Conservation (phyloP, 805 yeast species). For the Candida nonsorbophila region DNA sequence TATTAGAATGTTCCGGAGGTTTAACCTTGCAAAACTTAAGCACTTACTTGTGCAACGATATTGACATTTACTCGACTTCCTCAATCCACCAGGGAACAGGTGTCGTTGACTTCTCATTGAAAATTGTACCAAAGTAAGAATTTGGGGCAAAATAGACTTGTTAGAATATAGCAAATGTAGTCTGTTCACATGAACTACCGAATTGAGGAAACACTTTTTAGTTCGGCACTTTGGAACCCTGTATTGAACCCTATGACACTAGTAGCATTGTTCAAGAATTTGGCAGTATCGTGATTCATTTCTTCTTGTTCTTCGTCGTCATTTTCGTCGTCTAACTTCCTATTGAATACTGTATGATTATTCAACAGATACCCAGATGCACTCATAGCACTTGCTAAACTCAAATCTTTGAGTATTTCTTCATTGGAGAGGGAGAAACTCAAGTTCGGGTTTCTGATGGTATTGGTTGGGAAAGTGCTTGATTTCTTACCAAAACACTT, state of each 20-base stretch:
- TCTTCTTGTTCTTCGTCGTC: constrained; percentile 9
- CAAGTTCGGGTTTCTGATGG: constrained; percentile 1
- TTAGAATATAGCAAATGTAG: background rate
- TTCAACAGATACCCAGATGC: constrained; percentile 26
- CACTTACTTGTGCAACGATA: constrained; percentile 64
- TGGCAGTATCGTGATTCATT: constrained; percentile 17
- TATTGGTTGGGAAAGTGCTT: constrained; percentile 1
- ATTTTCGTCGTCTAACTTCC: constrained; percentile 8
- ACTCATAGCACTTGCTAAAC: constrained; percentile 19
- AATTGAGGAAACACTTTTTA: constrained; percentile 34
- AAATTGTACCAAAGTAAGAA: too few species aligned
- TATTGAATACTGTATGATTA: constrained; percentile 7
- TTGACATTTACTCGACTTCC: constrained; percentile 88
- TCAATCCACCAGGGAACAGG: constrained; percentile 90
- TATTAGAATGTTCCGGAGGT: constrained; percentile 92
- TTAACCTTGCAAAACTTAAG: constrained; percentile 63
- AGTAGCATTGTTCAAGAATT: constrained; percentile 25
- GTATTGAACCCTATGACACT: constrained; percentile 38
- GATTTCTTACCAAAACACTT: constrained; percentile 45
- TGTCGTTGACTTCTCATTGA: constrained; percentile 78
- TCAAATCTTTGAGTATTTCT: constrained; percentile 17
- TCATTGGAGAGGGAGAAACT: constrained; percentile 7
- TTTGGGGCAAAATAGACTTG: too few species aligned
- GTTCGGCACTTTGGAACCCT: constrained; percentile 35
- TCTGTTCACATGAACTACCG: constrained; percentile 11